Evolutionary conservation across 179 eudicot genomes (phyloP), one percentile per base, ranked within the genome.

Genomic region (Nepenthes alata): DNA sequence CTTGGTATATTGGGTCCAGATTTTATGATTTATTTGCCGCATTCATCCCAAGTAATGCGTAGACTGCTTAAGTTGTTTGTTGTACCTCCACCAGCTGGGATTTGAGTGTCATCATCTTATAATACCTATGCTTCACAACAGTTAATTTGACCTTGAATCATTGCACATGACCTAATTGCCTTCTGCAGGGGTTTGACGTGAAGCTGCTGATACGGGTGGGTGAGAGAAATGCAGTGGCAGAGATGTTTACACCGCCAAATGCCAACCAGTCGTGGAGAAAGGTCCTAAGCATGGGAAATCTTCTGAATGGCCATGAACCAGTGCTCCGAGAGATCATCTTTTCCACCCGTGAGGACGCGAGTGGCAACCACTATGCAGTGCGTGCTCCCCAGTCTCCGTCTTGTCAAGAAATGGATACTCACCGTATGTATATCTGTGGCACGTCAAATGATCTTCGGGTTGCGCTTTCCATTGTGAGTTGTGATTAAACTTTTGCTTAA

Each of bases 231-330:
- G 78, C 62, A 36, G 79, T 91, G 53, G 78, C 83, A 11, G 83
- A 81, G 63, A 71, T 88, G 67, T 91, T 91, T 64, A 49, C 79
- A 44, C 85, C 77, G 8, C 96, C 97, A 13, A 88, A 84, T 15
- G 83, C 84, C 37, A 88, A 80, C 70, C 96, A 85, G 76, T 86
- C 96, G 10, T 91, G 98, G 96, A 80, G 98, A 73, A 91, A 86
- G 70, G 96, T 84, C 45, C 53, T 88, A 61, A 88, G 96, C 83
- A 86, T 88, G 98, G 98, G 98, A 13, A 88, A 91, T 78, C 91
- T 88, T 65, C 84, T 91, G 9, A 86, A 91, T 25, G 98, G 98
- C 51, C 95, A 91, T 13, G 97, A 91, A 66, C 97, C 96, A 2
- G 81, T 70, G 53, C 64, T 81, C 2, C 70, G 97, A 69, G 96